Evolutionary conservation across 305 asterid genomes (phyloP).

Genomic region (Solanum hybrid): DNA sequence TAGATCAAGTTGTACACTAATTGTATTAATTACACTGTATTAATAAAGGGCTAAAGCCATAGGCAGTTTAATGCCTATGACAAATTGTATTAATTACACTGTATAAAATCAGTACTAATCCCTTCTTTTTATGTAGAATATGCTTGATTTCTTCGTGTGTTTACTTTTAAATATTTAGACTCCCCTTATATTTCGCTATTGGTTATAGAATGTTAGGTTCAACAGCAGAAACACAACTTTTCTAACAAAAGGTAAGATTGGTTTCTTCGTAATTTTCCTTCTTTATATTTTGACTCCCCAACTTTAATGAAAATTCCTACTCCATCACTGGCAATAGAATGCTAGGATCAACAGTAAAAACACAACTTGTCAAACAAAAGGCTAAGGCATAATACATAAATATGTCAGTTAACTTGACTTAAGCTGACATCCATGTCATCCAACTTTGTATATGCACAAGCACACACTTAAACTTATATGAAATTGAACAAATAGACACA

Average conservation of each 20-base stretch:
- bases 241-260: not conserved
- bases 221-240: not conserved
- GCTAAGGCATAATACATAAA: not conserved
- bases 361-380: not conserved
- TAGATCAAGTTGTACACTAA: not conserved
- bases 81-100: not conserved
- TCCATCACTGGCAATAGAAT: not conserved
- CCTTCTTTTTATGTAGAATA: no score
- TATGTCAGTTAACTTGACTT: no score
- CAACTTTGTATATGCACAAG: not conserved
- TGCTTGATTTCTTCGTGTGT: no score
- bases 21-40: no score
- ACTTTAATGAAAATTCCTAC: not conserved
- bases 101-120: not conserved
- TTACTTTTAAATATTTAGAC: not conserved
- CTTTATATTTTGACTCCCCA: not conserved
- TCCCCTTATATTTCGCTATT: not conserved
- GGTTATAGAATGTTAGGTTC: not conserved
- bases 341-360: not conserved
- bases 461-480: no score
- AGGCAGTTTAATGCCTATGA: not conserved
- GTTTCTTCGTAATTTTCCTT: fast-evolving
- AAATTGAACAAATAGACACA: not conserved
- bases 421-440: fast-evolving
- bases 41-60: not conserved